A percentile compares a stretch with the other conserved stretches of the same genome.
Evolutionary conservation across 768 basidiomycete genomes (phyloP).

Genomic region (Clavaria fumosa): DNA sequence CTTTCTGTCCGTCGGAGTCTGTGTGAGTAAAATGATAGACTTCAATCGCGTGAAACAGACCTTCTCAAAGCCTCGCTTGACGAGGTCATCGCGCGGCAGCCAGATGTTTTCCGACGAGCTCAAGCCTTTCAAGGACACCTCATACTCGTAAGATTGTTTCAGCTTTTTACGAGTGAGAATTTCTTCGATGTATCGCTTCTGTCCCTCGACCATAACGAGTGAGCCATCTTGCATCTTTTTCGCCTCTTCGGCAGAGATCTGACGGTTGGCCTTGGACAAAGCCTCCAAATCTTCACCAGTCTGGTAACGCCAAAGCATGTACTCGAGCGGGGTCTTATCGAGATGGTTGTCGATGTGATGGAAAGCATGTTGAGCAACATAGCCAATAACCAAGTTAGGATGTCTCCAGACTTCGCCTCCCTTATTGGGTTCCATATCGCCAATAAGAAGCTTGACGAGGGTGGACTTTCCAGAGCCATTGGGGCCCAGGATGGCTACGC

Average conservation of each 20-base stretch:
- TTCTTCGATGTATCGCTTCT: constrained; percentile 92
- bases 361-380: constrained; percentile 99
- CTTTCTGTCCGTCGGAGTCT: constrained; percentile 40
- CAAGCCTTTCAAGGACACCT: constrained; percentile 88
- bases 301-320: constrained; percentile 99
- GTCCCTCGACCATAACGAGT: constrained; percentile 74
- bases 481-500: constrained; percentile 95
- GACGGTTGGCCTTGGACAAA: constrained; percentile 80
- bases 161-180: constrained; percentile 86
- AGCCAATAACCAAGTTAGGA: constrained; percentile 98
- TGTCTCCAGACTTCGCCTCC: constrained; percentile 99
- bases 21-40: constrained; percentile 8
- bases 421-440: constrained; percentile 92
- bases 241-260: constrained; percentile 75
- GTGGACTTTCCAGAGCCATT: constrained; percentile 99
- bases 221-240: constrained; percentile 97
- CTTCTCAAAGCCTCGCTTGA: constrained; percentile 99
- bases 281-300: constrained; percentile 98
- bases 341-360: constrained; percentile 98
- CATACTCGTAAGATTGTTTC: constrained; percentile 99
- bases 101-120: constrained; percentile 98
- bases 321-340: constrained; percentile 97
- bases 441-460: constrained; percentile 91
- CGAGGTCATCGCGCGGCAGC: constrained; percentile 88
- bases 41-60: constrained; percentile 17